phyloP scores from a whole-genome alignment of 805 yeast species.

The Candida patagonica region DNA sequence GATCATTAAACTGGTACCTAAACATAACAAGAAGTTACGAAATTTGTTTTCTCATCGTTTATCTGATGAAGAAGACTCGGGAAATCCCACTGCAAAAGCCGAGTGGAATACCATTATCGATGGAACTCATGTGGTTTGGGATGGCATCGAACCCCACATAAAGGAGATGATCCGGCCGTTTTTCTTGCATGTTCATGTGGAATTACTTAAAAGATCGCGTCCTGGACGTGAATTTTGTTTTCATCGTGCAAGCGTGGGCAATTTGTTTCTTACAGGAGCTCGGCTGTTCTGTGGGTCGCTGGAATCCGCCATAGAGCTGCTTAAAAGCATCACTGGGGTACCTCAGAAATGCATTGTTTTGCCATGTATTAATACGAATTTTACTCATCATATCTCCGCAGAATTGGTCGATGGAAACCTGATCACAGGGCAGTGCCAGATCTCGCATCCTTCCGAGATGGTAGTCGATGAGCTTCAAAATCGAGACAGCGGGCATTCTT shows the following conservation, averaged over 20 bases:
- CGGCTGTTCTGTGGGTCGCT: conserved; percentile 75
- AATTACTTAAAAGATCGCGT: conserved; percentile 57
- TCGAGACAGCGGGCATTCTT: not conserved
- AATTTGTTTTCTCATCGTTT: conserved; percentile 41
- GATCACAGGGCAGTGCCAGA: conserved; percentile 87
- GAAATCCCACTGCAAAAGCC: conserved; percentile 44
- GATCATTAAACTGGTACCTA: conserved; percentile 62
- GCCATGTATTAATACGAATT: conserved; percentile 78
- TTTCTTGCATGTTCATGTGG: conserved; percentile 69
- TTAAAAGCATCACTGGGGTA: conserved; percentile 54
- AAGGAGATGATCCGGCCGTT: conserved; percentile 71
- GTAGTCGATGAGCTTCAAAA: not conserved
- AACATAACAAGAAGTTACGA: conserved; percentile 30
- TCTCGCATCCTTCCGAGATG: conserved; percentile 61
- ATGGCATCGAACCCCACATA: conserved; percentile 42
- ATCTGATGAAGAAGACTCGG: conserved; percentile 31
- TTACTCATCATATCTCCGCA: conserved; percentile 81
- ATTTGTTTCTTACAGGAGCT: conserved; percentile 72
- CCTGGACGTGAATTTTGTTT: conserved; percentile 55
- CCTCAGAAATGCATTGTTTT: conserved; percentile 47
- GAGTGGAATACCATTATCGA: conserved; percentile 78
- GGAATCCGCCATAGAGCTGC: conserved; percentile 73
- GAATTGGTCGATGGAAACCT: conserved; percentile 55
- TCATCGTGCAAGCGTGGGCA: conserved; percentile 78
- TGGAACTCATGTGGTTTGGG: conserved; percentile 69